Conservation (phyloP, 139 green algal species). For the Ulvella scutata region DNA sequence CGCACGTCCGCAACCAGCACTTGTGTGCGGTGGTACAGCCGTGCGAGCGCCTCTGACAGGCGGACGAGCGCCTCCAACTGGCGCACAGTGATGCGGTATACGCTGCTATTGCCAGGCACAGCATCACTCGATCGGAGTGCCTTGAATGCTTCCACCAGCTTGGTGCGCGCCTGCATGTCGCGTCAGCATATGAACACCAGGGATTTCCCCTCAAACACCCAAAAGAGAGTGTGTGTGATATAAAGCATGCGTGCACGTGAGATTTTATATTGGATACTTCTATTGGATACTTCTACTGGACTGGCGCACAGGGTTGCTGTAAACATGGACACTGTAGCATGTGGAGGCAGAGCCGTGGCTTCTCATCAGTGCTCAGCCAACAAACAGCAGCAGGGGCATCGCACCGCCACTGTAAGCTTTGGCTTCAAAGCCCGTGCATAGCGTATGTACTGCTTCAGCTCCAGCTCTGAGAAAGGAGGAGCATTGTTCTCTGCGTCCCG, state of each 20-base stretch:
- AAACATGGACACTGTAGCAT: not conserved
- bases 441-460: constrained; percentile 91
- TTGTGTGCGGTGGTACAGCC: not conserved
- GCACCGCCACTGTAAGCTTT: constrained; percentile 30
- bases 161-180: constrained; percentile 31
- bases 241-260: not conserved
- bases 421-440: constrained; percentile 81
- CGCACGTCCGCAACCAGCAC: not conserved
- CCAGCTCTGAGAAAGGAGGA: constrained; percentile 61
- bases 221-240: not conserved
- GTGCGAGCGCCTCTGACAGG: constrained; percentile 64
- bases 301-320: no score
- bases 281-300: no score
- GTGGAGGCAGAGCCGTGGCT: not conserved
- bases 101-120: constrained; percentile 49
- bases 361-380: not conserved
- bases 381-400: not conserved
- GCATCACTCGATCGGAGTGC: constrained; percentile 69
- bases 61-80: constrained; percentile 94
- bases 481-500: constrained; percentile 7
- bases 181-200: not conserved
- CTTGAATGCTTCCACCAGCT: constrained; percentile 75
- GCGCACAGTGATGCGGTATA: constrained; percentile 83
- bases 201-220: not conserved
- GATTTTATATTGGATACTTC: no score